Percentiles rank a stretch among this genome's conserved stretches.
Evolutionary conservation across 1,284 basidiomycete genomes (phyloP).

Genomic region (Anthracocystis panici-leucophaei): DNA sequence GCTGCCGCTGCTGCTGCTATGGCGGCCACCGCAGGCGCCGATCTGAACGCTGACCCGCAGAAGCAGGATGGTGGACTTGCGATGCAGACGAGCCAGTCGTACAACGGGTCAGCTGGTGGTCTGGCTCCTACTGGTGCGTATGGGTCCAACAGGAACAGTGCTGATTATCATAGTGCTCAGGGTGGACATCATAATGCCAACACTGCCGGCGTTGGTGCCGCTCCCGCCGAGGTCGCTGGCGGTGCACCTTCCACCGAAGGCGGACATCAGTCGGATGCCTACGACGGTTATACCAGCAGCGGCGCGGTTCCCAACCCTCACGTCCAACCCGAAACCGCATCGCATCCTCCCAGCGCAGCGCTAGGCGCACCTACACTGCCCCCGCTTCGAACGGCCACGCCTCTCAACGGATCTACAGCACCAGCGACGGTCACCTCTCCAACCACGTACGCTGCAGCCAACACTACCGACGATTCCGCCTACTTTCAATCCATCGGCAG

Average conservation of each 20-base stretch:
- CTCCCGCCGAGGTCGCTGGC: neutral
- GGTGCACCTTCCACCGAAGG: conserved; percentile 27
- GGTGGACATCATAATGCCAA: conserved; percentile 12
- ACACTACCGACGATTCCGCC: conserved; percentile 32
- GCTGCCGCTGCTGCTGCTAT: conserved; percentile 49
- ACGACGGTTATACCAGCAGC: conserved; percentile 37
- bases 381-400: conserved; percentile 47
- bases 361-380: conserved; percentile 52
- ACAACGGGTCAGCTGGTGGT: conserved; percentile 26
- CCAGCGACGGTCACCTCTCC: conserved; percentile 22
- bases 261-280: conserved; percentile 40
- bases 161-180: conserved; percentile 40
- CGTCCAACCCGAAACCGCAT: conserved; percentile 8
- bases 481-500: conserved; percentile 62
- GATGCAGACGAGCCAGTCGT: conserved; percentile 42
- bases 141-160: conserved; percentile 45
- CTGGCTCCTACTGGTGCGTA: conserved; percentile 8
- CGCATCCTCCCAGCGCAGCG: conserved; percentile 17
- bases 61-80: conserved; percentile 38
- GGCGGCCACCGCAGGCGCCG: conserved; percentile 43
- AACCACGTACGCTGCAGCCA: conserved; percentile 13
- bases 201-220: neutral
- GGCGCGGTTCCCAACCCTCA: neutral
- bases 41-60: conserved; percentile 32
- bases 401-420: conserved; percentile 27